Evolutionary conservation across 495 filamentous ascomycete genomes (phyloP), one percentile per base, ranked within the genome.

Genomic region (Aspergillus panamensis): DNA sequence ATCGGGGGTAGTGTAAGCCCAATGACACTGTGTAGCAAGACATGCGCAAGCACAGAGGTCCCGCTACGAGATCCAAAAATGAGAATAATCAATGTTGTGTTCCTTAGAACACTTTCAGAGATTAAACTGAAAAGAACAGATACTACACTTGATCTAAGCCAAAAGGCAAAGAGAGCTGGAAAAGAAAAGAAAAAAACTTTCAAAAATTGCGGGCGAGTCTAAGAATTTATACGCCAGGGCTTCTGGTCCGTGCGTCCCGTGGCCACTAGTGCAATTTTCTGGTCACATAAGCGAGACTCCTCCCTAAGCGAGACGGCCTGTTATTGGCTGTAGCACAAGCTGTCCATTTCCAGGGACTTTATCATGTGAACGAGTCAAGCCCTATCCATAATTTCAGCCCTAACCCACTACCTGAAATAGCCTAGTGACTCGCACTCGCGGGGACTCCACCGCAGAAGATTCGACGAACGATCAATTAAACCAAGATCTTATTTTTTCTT

Each of bases 81-180:
- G 79, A 81, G 85, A 82, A 83, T 90, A 92, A 92, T 90, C 85
- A 86, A 80, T 80, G 83, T 82, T 87, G 81, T 82, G 78, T 79
- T 79, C 84, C 78, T 75, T 87, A 83, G 85, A 73, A 76, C 71
- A 77, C 78, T 82, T 83, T 82, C 80, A 83, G 80, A 82, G 79
- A 82, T 92, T 91, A 92, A 91, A 92, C 88, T 93, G 87, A 92
- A 92, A 92, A 95, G 90, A 95, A 95, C 90, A 95, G 90, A 94
- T 96, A 94, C 90, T 93, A 94, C 89, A 94, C 90, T 92, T 93
- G 90, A 94, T 93, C 90, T 94, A 75, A 79, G 80, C 78, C 74
- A 79, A 77, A 73, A 73, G 78, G 73, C 75, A 81, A 81, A 77
- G 79, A 82, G 77, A 82, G 76, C 76, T 81, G 69, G 70, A 77